A percentile compares a stretch with the other conserved stretches of the same genome.
These are phyloP conservation scores for Salvia hispanica DNA, from an alignment of 257 asterid genomes.

Conservation along the genomic window DNA sequence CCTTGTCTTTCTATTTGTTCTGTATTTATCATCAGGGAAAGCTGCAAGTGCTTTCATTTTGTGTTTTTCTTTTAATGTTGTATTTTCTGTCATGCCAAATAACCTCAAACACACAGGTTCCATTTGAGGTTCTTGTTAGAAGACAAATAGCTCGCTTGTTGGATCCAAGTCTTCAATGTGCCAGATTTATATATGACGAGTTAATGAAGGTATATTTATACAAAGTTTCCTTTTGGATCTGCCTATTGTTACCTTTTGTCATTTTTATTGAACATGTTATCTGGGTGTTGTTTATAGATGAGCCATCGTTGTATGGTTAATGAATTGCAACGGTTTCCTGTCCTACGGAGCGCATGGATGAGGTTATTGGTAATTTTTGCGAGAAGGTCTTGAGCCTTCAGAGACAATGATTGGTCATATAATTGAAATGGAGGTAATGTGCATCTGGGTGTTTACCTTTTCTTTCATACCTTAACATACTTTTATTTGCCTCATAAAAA, in stretches of 20 bases:
- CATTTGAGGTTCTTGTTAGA: slow-evolving; percentile 94
- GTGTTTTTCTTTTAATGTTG: not conserved
- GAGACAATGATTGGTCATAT: slow-evolving; percentile 90
- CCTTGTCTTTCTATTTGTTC: slow-evolving; percentile 5
- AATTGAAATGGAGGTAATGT: slow-evolving; percentile 90
- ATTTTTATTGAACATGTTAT: slow-evolving; percentile 10
- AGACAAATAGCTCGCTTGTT: slow-evolving; percentile 88
- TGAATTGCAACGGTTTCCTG: slow-evolving; percentile 92
- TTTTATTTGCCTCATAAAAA: not conserved
- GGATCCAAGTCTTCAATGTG: slow-evolving; percentile 98
- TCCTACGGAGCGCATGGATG: slow-evolving; percentile 85
- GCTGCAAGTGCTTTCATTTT: not conserved
- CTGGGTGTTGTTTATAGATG: slow-evolving; percentile 55
- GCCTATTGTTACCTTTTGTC: slow-evolving; percentile 16
- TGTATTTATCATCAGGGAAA: not conserved
- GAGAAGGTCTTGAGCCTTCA: slow-evolving; percentile 94
- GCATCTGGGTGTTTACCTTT: not conserved
- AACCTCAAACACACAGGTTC: slow-evolving; percentile 59
- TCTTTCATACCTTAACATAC: slow-evolving; percentile 3
- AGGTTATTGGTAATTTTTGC: slow-evolving; percentile 80
- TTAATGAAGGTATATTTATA: slow-evolving; percentile 65
- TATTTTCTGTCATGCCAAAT: slow-evolving; percentile 19
- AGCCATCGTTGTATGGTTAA: slow-evolving; percentile 89
- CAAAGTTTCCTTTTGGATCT: not conserved
- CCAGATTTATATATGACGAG: slow-evolving; percentile 92